phyloP scores from a whole-genome alignment of 108 stramenopile genomes.

The Cafeteria roenbergensis region DNA sequence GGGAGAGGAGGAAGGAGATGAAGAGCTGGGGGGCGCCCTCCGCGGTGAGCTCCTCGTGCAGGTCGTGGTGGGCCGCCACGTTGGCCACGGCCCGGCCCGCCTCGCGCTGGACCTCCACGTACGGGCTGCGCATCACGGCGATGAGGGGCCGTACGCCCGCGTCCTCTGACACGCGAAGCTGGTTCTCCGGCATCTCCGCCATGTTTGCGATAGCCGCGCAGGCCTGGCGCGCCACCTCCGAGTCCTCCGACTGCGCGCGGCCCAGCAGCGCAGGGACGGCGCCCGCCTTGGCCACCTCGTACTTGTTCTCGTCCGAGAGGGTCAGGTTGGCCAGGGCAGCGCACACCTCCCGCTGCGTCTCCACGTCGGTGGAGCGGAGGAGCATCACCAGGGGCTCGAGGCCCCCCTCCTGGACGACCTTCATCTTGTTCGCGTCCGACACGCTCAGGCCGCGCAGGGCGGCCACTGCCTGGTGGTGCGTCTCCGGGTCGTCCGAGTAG shows the following conservation, averaged over 20 bases:
- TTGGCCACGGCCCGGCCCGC: conserved; percentile 62
- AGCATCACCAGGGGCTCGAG: conserved; percentile 57
- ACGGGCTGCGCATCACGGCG: conserved; percentile 57
- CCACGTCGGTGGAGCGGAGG: conserved; percentile 50
- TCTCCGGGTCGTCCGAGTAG: conserved; percentile 44
- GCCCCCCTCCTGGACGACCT: conserved; percentile 67
- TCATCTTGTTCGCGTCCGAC: conserved; percentile 48
- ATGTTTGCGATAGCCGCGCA: conserved; percentile 65
- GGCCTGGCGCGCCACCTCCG: conserved; percentile 43
- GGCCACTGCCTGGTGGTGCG: conserved; percentile 62
- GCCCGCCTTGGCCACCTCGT: conserved; percentile 56
- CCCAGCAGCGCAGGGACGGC: conserved; percentile 53
- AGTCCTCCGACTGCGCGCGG: conserved; percentile 51
- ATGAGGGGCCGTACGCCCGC: conserved; percentile 58
- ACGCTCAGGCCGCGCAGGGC: conserved; percentile 61
- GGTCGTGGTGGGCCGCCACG: conserved; percentile 36
- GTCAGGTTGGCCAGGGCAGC: conserved; percentile 60
- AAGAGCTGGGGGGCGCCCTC: conserved; percentile 56
- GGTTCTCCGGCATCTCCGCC: conserved; percentile 58
- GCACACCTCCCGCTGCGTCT: conserved; percentile 55
- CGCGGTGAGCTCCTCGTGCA: conserved; percentile 37
- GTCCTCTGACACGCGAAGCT: conserved; percentile 49
- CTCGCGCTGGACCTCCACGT: conserved; percentile 61
- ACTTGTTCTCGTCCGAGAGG: conserved; percentile 61
- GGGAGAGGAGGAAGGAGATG: conserved; percentile 59